Evolutionary conservation across 345 rosid species (phyloP), one percentile per base, ranked within the genome.

Genomic region (Eucalyptus erythrocorys): DNA sequence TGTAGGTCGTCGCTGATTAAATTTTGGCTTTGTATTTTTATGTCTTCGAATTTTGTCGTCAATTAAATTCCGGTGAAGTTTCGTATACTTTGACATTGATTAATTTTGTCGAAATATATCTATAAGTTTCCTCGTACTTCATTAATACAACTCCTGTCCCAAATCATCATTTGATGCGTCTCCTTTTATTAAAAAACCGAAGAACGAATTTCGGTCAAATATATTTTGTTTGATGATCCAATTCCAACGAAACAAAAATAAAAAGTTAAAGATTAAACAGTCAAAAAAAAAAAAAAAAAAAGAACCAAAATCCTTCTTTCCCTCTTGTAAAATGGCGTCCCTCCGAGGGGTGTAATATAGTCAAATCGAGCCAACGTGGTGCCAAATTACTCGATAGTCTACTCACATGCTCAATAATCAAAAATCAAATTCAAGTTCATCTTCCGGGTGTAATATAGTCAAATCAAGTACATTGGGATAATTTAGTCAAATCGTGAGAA

Each of bases 31-130:
- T 2, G 3, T 55, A 24, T 2, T 10, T 55, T 55, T 22, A 55
- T 55, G 0, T 55, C 61, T 22, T 55, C 30, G 1, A 55, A 24
- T 2, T 24, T 55, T 55, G 30, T 55, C 6, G 0, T 55, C 61
- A 24, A 55, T 55, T 55, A 55, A 55, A 55, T 55, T 55, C 13
- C 3, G 0, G 3, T 0, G 1, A 55, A 55, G 0, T 55, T 26
- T 24, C 1, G 30, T 22, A 24, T 55, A 24, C 61, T 24, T 55
- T 55, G 30, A 55, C 13, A 9, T 55, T 10, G 3, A 55, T 55
- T 55, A 55, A 55, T 22, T 22, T 26, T 9, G 30, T 26, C 30
- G 1, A 24, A 55, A 55, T 55, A 10, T 24, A 55, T 55, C 30
- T 55, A 55, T 10, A 1, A 55, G 6, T 55, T 55, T 21, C 30